These are phyloP conservation scores for Benincasa hispida DNA, from an alignment of 306 rosid genomes.

Conservation along the genomic window DNA sequence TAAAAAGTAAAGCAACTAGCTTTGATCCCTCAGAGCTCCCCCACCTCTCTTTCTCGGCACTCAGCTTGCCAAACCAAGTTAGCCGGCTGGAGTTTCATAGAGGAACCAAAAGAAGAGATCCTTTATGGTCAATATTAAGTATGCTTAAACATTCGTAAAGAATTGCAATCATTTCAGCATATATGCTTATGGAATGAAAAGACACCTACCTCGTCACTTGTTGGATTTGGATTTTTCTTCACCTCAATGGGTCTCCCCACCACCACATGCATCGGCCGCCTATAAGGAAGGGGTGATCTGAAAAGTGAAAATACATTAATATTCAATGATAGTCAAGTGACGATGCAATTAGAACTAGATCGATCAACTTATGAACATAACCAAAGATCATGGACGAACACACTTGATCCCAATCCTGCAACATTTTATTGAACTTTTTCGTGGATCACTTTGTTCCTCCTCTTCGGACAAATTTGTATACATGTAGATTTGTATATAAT, in stretches of 20 bases:
- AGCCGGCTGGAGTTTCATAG: background rate
- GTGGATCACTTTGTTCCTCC: background rate
- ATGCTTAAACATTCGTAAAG: background rate
- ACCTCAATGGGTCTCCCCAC: constrained; percentile 78
- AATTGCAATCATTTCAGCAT: background rate
- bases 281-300: constrained; percentile 72
- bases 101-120: background rate
- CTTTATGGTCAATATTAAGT: background rate
- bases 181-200: background rate
- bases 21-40: background rate
- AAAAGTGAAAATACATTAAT: constrained; percentile 29
- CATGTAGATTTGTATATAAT: too few species aligned
- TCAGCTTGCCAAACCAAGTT: background rate
- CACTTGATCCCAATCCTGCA: background rate
- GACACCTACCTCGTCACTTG: constrained; percentile 36
- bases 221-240: constrained; percentile 59
- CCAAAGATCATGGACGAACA: background rate
- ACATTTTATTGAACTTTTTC: background rate
- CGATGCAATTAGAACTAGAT: background rate
- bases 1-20: background rate
- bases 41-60: background rate
- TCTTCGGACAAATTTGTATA: background rate
- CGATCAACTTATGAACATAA: background rate
- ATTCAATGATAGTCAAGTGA: background rate
- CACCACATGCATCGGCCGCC: constrained; percentile 62